Percentiles rank a stretch among this genome's conserved stretches.
phyloP scores from a whole-genome alignment of 2,329 filamentous ascomycete genomes.

The Sodiomyces alkalinus region DNA sequence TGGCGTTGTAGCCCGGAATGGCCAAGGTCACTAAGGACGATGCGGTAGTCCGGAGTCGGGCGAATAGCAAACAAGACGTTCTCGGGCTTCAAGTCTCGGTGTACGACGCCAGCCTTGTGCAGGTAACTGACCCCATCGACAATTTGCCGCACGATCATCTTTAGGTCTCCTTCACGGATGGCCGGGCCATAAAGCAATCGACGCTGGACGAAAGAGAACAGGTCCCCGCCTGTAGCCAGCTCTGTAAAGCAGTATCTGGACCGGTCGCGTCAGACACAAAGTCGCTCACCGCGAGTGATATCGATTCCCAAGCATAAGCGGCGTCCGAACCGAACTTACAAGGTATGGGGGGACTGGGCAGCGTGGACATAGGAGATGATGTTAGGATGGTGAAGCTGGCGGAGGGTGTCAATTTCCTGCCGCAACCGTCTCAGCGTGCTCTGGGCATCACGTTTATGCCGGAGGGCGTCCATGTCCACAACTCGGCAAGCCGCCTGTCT shows the following conservation, averaged over 20 bases:
- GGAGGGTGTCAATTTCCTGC: constrained; percentile 36
- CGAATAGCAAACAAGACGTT: constrained; percentile 35
- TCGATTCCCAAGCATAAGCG: too few species aligned
- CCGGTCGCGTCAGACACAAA: neutral
- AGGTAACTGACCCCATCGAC: constrained; percentile 29
- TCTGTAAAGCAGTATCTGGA: constrained; percentile 40
- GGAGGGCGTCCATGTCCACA: constrained; percentile 28
- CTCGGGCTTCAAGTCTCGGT: constrained; percentile 39
- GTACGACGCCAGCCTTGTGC: constrained; percentile 32
- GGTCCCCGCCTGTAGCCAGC: constrained; percentile 37
- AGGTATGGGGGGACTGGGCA: constrained; percentile 27
- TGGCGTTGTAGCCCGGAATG: constrained; percentile 25
- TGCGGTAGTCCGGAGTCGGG: constrained; percentile 24
- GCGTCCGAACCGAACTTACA: constrained; percentile 20
- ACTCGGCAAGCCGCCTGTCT: constrained; percentile 57
- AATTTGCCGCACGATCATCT: constrained; percentile 31
- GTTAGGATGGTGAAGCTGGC: constrained; percentile 39
- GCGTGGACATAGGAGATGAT: constrained; percentile 36
- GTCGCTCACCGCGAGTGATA: too few species aligned
- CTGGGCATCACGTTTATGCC: constrained; percentile 1
- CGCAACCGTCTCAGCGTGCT: constrained; percentile 19
- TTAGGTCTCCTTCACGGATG: constrained; percentile 24
- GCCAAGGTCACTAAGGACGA: constrained; percentile 38
- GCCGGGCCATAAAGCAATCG: constrained; percentile 9
- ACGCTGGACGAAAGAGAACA: constrained; percentile 31